Conservation (phyloP, 345 rosid genomes). For the Ceriops zippeliana region DNA sequence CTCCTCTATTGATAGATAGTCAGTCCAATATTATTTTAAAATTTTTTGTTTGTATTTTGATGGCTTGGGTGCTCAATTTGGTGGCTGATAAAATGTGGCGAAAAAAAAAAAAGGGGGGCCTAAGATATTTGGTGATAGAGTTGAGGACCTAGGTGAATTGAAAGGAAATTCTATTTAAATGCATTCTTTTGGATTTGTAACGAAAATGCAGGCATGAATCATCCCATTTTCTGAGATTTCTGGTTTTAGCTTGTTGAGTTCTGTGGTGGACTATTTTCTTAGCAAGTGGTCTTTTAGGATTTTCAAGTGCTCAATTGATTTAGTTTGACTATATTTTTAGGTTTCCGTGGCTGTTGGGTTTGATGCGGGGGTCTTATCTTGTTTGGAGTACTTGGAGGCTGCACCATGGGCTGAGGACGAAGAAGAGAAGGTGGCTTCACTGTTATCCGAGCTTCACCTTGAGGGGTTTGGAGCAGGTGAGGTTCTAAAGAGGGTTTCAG, state of each 20-base stretch:
- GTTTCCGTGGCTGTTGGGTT: slow-evolving; percentile 95
- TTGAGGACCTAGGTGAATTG: slow-evolving; percentile 8
- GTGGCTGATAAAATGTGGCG: slow-evolving; percentile 12
- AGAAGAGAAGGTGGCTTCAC: slow-evolving; percentile 82
- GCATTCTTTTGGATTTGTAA: too few species aligned
- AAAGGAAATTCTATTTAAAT: not conserved
- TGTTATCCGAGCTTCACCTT: slow-evolving; percentile 75
- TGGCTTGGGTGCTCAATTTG: not conserved
- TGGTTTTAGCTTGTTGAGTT: not conserved
- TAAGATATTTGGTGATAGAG: not conserved
- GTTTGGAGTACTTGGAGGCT: slow-evolving; percentile 96
- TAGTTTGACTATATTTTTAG: slow-evolving; percentile 32
- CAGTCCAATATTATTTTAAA: too few species aligned
- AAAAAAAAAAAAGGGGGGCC: not conserved
- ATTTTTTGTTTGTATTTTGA: too few species aligned
- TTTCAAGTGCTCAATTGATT: slow-evolving; percentile 13
- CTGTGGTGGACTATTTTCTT: not conserved
- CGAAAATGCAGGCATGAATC: not conserved
- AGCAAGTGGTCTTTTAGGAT: not conserved
- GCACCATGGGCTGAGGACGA: slow-evolving; percentile 99
- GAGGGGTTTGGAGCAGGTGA: slow-evolving; percentile 94
- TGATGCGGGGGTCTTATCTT: slow-evolving; percentile 92
- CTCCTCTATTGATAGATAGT: too few species aligned
- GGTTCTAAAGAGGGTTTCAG: slow-evolving; percentile 84
- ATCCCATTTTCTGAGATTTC: not conserved